Evolutionary conservation across 192 early-diverging fungal species (phyloP).

Genomic region (Kickxella alabastrina): DNA sequence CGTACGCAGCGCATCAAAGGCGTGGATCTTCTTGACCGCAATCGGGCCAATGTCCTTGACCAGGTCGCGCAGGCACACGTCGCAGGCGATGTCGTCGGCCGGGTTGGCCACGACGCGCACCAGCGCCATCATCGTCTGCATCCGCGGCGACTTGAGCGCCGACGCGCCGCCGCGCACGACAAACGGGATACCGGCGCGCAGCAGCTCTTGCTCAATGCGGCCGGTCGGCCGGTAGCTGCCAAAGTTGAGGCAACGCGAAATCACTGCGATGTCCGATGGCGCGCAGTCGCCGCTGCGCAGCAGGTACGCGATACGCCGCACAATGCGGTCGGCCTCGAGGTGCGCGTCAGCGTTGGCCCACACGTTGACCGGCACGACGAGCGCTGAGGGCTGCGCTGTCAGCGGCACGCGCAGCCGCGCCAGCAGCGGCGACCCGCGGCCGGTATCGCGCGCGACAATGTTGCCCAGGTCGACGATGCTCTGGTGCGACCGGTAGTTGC

Average conservation of each 20-base stretch:
- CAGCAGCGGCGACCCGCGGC: slow-evolving; percentile 18
- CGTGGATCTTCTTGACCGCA: slow-evolving; percentile 1
- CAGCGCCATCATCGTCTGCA: slow-evolving; percentile 40
- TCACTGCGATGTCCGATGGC: slow-evolving; percentile 64
- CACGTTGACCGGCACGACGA: slow-evolving; percentile 39
- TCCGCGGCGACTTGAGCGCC: slow-evolving; percentile 29
- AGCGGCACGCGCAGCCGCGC: slow-evolving; percentile 33
- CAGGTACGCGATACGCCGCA: slow-evolving; percentile 16
- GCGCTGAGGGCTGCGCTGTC: slow-evolving; percentile 17
- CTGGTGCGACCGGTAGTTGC: slow-evolving; percentile 48
- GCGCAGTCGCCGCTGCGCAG: slow-evolving; percentile 61
- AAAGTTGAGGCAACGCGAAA: slow-evolving; percentile 58
- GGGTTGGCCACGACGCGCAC: slow-evolving; percentile 30
- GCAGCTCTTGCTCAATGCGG: slow-evolving; percentile 55
- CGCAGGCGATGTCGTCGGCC: slow-evolving; percentile 29
- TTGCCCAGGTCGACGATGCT: slow-evolving; percentile 50
- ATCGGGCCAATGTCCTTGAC: slow-evolving; percentile 21
- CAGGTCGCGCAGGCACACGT: slow-evolving; percentile 22
- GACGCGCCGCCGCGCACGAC: slow-evolving; percentile 43
- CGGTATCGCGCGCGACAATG: slow-evolving; percentile 39
- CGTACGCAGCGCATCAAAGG: background rate
- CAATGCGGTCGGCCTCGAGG: slow-evolving; percentile 56
- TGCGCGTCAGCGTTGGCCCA: slow-evolving; percentile 56
- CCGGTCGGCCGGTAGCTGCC: slow-evolving; percentile 52
- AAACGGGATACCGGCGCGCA: slow-evolving; percentile 37